Conservation (phyloP, 257 asterid species). For the Rehmannia glutinosa region DNA sequence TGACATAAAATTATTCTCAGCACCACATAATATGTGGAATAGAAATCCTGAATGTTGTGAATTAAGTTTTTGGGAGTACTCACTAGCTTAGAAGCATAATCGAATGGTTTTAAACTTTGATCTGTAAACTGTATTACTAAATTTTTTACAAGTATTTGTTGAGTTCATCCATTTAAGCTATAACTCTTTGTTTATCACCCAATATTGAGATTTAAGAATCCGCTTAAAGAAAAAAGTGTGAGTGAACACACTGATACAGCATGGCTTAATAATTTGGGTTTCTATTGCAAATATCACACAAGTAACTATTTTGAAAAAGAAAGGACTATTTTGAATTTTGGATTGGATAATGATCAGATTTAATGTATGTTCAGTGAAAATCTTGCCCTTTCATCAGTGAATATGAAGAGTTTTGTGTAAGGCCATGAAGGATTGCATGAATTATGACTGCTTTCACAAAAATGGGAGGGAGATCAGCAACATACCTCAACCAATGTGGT, state of each 20-base stretch:
- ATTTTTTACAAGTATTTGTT: no score
- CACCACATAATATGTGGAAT: no score
- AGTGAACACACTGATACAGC: neutral
- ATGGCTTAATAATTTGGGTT: neutral
- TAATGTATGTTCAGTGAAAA: no score
- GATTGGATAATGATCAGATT: neutral
- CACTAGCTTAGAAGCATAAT: neutral
- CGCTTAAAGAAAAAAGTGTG: neutral
- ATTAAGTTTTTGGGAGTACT: no score
- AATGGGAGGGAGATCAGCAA: no score
- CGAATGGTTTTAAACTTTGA: neutral
- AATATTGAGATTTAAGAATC: no score
- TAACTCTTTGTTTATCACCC: no score
- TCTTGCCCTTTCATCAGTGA: no score
- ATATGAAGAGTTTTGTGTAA: neutral
- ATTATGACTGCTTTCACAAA: neutral
- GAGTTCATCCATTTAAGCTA: no score
- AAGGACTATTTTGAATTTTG: neutral
- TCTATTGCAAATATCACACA: neutral
- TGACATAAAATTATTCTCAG: no score
- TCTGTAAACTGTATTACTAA: no score
- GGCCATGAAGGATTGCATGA: neutral
- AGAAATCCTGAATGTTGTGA: neutral
- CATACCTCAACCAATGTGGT: no score
- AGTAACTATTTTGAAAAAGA: constrained; percentile 1